Evolutionary conservation across 1,284 basidiomycete genomes (phyloP).

Genomic region (Polyporus tsugae): DNA sequence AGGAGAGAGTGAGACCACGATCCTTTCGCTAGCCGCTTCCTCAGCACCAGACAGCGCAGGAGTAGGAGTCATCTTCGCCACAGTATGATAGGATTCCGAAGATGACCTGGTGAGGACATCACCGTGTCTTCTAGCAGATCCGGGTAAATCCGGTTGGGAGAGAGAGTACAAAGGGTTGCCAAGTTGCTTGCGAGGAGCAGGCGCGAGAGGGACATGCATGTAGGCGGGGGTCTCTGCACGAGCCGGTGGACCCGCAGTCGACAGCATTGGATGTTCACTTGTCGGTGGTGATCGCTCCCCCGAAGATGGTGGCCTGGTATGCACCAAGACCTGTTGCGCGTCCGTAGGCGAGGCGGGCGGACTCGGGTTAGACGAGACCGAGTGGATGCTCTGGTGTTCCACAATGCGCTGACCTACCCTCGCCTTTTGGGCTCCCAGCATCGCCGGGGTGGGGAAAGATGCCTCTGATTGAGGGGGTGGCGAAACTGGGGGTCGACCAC

Average conservation of each 20-base stretch:
- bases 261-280: constrained; percentile 23
- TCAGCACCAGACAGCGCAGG: constrained; percentile 34
- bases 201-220: constrained; percentile 67
- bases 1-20: constrained; percentile 31
- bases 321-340: constrained; percentile 30
- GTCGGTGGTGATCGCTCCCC: constrained; percentile 33
- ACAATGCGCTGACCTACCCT: constrained; percentile 41
- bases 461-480: constrained; percentile 29
- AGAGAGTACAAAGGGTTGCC: constrained; percentile 58
- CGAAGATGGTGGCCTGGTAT: constrained; percentile 37
- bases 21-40: constrained; percentile 17
- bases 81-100: constrained; percentile 27
- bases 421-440: constrained; percentile 24
- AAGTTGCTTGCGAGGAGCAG: constrained; percentile 64
- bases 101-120: constrained; percentile 26
- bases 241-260: constrained; percentile 39
- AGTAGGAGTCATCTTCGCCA: constrained; percentile 39
- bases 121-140: constrained; percentile 20
- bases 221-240: constrained; percentile 58
- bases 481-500: constrained; percentile 32
- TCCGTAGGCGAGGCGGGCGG: constrained; percentile 27
- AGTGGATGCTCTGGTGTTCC: constrained; percentile 32
- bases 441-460: constrained; percentile 26
- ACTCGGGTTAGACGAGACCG: constrained; percentile 22
- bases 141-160: constrained; percentile 62